These are phyloP conservation scores for Magnaporthiopsis rhizophila DNA, from an alignment of 2,329 filamentous ascomycete species.

Conservation along the genomic window DNA sequence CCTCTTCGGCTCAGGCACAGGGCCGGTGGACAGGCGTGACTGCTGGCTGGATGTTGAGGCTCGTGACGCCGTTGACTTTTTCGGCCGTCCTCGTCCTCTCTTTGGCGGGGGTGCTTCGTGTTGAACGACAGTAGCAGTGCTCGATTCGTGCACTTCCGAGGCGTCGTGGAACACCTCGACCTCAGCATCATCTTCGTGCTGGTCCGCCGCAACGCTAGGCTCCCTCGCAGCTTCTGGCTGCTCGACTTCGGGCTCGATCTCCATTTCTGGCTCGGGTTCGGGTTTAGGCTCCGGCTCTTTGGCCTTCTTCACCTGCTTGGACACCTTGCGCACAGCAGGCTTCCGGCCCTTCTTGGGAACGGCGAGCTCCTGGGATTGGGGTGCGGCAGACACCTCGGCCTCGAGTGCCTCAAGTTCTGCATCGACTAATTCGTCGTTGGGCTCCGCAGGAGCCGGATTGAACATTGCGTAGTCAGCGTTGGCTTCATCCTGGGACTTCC, in stretches of 20 bases:
- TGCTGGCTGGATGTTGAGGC: background rate
- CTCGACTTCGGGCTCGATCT: conserved; percentile 12
- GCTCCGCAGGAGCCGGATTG: conserved; percentile 35
- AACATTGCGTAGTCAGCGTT: conserved; percentile 41
- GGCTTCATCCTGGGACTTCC: conserved; percentile 21
- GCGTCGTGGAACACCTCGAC: conserved; percentile 17
- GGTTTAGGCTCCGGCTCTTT: conserved; percentile 23
- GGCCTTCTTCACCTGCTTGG: conserved; percentile 43
- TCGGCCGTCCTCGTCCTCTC: conserved; percentile 23
- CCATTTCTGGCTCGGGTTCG: conserved; percentile 14
- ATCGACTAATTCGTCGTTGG: conserved; percentile 40
- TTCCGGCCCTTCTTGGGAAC: conserved; percentile 49
- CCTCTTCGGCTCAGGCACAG: background rate
- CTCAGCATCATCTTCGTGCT: conserved; percentile 12
- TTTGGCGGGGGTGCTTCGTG: conserved; percentile 15
- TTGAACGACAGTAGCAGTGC: conserved; percentile 17
- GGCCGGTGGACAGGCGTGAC: background rate
- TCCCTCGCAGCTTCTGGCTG: conserved; percentile 13
- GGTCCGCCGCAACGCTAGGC: conserved; percentile 8
- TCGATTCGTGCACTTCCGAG: conserved; percentile 14
- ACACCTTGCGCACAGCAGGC: conserved; percentile 39
- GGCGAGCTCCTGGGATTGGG: conserved; percentile 27
- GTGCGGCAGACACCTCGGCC: conserved; percentile 35
- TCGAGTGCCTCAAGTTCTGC: conserved; percentile 42
- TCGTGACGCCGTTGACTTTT: conserved; percentile 16